A percentile compares a stretch with the other conserved stretches of the same genome.
Evolutionary conservation across 1,284 basidiomycete genomes (phyloP).

Genomic region (Ustilago curta): DNA sequence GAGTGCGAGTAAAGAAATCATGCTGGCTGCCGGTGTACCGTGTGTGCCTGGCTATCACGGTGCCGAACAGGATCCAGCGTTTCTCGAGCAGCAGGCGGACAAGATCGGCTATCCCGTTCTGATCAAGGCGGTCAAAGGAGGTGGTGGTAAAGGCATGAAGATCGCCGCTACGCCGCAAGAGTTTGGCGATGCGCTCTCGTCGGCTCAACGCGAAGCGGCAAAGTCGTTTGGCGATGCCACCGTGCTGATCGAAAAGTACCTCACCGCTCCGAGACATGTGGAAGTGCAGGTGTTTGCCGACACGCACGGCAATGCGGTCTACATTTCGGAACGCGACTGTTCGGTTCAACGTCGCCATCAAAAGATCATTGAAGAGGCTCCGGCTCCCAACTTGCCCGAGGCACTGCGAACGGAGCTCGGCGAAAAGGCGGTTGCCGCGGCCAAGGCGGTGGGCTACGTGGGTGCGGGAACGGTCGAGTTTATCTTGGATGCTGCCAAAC

Average conservation of each 20-base stretch:
- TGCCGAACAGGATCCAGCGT: conserved; percentile 77
- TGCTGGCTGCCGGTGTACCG: conserved; percentile 88
- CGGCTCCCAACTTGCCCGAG: conserved; percentile 84
- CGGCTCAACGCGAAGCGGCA: conserved; percentile 81
- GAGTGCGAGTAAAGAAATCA: conserved; percentile 79
- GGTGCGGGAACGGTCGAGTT: conserved; percentile 89
- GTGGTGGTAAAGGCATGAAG: conserved; percentile 71
- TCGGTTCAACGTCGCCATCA: conserved; percentile 93
- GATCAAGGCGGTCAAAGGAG: conserved; percentile 70
- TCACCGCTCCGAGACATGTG: conserved; percentile 72
- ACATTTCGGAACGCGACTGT: conserved; percentile 92
- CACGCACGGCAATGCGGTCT: conserved; percentile 79
- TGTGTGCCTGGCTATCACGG: conserved; percentile 93
- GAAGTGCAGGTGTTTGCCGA: conserved; percentile 76
- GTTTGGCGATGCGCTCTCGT: conserved; percentile 82
- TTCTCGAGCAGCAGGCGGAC: conserved; percentile 76
- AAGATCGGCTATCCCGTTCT: conserved; percentile 70
- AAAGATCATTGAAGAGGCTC: conserved; percentile 95
- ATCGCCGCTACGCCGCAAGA: conserved; percentile 73
- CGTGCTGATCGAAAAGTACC: conserved; percentile 66
- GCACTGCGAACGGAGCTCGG: conserved; percentile 83
- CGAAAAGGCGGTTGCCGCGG: conserved; percentile 88
- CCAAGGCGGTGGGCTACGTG: conserved; percentile 88
- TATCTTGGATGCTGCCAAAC: conserved; percentile 28
- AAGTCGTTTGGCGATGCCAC: conserved; percentile 73